Evolutionary conservation across 371 early-diverging fungal species (phyloP).

Genomic region (Cokeromyces recurvatus): DNA sequence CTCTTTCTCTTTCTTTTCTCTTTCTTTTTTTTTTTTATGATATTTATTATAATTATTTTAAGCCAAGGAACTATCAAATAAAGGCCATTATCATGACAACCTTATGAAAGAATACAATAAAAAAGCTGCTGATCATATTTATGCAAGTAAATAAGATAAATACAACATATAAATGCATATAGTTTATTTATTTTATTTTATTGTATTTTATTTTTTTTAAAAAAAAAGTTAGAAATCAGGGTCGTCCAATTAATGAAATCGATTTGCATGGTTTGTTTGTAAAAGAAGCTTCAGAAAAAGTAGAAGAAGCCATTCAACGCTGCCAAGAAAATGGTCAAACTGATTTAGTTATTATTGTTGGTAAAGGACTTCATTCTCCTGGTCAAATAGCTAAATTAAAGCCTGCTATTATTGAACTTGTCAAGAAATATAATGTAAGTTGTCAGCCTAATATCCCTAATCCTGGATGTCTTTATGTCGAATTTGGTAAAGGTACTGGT

Average conservation of each 20-base stretch:
- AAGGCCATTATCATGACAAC: slow-evolving; percentile 48
- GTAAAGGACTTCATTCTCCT: slow-evolving; percentile 56
- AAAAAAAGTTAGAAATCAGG: slow-evolving; percentile 40
- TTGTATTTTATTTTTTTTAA: too few species aligned
- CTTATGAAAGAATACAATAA: slow-evolving; percentile 52
- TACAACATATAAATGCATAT: too few species aligned
- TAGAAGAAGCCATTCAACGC: slow-evolving; percentile 42
- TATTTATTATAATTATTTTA: not conserved
- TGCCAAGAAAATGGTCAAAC: slow-evolving; percentile 40
- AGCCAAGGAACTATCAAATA: slow-evolving; percentile 52
- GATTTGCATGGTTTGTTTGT: slow-evolving; percentile 62
- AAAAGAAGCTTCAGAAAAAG: slow-evolving; percentile 49
- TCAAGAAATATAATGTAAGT: slow-evolving; percentile 48
- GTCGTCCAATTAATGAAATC: slow-evolving; percentile 43
- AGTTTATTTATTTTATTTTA: too few species aligned
- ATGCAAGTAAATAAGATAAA: slow-evolving; percentile 27
- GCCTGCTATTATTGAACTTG: slow-evolving; percentile 53
- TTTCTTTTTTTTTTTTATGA: too few species aligned
- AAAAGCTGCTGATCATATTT: slow-evolving; percentile 49
- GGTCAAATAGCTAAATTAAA: slow-evolving; percentile 55
- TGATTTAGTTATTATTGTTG: slow-evolving; percentile 57
- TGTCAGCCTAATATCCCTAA: slow-evolving; percentile 57
- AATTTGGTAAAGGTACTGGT: slow-evolving; percentile 46
- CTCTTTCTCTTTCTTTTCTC: too few species aligned
- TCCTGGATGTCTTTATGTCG: slow-evolving; percentile 57